phyloP scores from a whole-genome alignment of 257 asterid genomes.

The Solanum tacnaense region DNA sequence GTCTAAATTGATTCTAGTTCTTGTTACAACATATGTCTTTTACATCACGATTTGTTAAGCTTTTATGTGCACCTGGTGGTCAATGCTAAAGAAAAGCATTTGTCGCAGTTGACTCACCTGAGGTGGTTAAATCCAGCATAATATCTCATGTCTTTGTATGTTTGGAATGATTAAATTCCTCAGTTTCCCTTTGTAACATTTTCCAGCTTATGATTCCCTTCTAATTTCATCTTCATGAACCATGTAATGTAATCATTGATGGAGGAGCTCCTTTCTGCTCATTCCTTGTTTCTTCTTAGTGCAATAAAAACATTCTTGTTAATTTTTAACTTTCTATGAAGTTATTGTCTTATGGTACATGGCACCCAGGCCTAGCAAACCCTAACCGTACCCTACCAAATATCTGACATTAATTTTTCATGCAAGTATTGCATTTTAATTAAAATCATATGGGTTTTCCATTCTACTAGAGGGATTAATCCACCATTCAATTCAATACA shows the following conservation, averaged over 20 bases:
- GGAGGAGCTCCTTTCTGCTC: not conserved
- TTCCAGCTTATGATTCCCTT: not conserved
- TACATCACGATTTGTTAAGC: not conserved
- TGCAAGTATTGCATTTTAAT: not conserved
- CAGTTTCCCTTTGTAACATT: not conserved
- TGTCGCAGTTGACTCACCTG: constrained; percentile 56
- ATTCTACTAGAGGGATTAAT: not conserved
- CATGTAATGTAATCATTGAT: not conserved
- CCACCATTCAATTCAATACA: not conserved
- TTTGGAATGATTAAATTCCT: constrained; percentile 7
- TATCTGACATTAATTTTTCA: not conserved
- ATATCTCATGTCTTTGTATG: constrained; percentile 20
- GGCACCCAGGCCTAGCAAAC: not conserved
- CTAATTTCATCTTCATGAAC: not conserved
- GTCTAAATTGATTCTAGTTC: constrained; percentile 4
- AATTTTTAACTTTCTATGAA: not conserved
- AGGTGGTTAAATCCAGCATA: constrained; percentile 49
- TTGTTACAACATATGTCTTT: constrained; percentile 5
- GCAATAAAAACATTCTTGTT: not conserved
- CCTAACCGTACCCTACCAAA: not conserved
- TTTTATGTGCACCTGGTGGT: constrained; percentile 69
- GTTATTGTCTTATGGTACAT: too few species aligned
- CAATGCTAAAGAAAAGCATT: constrained; percentile 30
- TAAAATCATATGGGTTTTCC: not conserved
- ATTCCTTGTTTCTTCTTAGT: not conserved